Conservation (phyloP, 176 grass and related monocot genomes). For the Eragrostis nindensis region DNA sequence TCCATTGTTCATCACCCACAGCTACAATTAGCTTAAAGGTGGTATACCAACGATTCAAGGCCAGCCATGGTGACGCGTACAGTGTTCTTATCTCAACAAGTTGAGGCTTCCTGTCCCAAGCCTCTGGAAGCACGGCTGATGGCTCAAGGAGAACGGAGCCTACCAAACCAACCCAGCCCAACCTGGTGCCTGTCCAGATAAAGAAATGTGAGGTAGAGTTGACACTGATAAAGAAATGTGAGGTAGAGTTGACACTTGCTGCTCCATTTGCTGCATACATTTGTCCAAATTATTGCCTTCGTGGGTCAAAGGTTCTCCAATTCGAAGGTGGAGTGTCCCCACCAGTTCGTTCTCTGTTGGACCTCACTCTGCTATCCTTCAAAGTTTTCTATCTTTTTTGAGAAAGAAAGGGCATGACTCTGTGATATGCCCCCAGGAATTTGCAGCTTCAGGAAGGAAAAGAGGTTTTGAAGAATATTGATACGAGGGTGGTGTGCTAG, state of each 20-base stretch:
- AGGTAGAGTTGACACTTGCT: slow-evolving; percentile 36
- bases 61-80: slow-evolving; percentile 42
- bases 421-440: neutral
- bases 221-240: no score
- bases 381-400: neutral
- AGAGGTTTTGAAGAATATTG: neutral
- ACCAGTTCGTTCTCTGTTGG: slow-evolving; percentile 33
- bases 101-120: slow-evolving; percentile 10
- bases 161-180: slow-evolving; percentile 5
- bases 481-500: neutral
- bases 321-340: slow-evolving; percentile 25
- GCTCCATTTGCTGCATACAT: slow-evolving; percentile 47
- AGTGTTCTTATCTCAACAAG: slow-evolving; percentile 32
- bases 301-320: slow-evolving; percentile 43
- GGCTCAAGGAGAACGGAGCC: slow-evolving; percentile 11
- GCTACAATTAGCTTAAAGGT: slow-evolving; percentile 20
- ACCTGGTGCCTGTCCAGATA: slow-evolving; percentile 29
- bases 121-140: slow-evolving; percentile 10
- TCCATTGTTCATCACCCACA: neutral
- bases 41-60: slow-evolving; percentile 8
- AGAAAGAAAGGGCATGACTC: neutral
- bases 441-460: neutral
- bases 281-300: slow-evolving; percentile 44
- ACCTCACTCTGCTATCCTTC: slow-evolving; percentile 15
- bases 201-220: slow-evolving; percentile 54